Percentiles rank a stretch among this genome's conserved stretches.
phyloP scores from a whole-genome alignment of 805 yeast species.

The Myxozyma lipomycoides region DNA sequence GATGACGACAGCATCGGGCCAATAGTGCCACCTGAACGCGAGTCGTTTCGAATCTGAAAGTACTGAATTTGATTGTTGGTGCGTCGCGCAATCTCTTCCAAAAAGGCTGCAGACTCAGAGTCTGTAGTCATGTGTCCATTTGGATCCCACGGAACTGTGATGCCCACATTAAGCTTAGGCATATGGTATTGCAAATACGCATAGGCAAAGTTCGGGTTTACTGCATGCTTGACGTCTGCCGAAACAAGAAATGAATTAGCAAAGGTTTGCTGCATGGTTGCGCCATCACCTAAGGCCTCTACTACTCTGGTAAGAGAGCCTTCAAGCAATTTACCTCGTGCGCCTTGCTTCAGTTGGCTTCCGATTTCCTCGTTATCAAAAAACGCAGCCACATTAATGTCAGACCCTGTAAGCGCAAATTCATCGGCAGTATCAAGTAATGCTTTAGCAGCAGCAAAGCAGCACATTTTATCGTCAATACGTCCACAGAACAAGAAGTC shows the following conservation, averaged over 20 bases:
- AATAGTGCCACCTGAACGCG: slow-evolving; percentile 85
- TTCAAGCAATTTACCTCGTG: slow-evolving; percentile 70
- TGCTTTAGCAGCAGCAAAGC: slow-evolving; percentile 63
- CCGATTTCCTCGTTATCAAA: slow-evolving; percentile 84
- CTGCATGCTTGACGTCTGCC: slow-evolving; percentile 77
- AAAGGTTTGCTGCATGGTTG: slow-evolving; percentile 27
- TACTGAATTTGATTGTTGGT: slow-evolving; percentile 64
- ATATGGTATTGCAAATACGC: slow-evolving; percentile 72
- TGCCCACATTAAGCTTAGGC: slow-evolving; percentile 74
- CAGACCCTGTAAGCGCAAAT: slow-evolving; percentile 31
- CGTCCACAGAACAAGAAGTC: slow-evolving; percentile 80
- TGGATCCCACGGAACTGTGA: slow-evolving; percentile 66
- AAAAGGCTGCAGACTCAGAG: slow-evolving; percentile 61
- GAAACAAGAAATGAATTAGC: slow-evolving; percentile 77
- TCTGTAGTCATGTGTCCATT: slow-evolving; percentile 83
- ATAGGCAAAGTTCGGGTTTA: slow-evolving; percentile 58
- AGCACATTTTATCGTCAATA: slow-evolving; percentile 76
- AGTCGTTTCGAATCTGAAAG: slow-evolving; percentile 81
- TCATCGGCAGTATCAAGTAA: slow-evolving; percentile 45
- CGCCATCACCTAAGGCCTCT: slow-evolving; percentile 31
- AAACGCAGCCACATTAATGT: slow-evolving; percentile 53
- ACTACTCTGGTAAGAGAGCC: slow-evolving; percentile 49
- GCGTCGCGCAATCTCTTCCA: slow-evolving; percentile 60
- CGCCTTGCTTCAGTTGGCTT: slow-evolving; percentile 73
- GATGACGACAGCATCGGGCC: slow-evolving; percentile 52